Conservation (phyloP, 1,139 yeast genomes). For the Scheffersomyces segobiensis region DNA sequence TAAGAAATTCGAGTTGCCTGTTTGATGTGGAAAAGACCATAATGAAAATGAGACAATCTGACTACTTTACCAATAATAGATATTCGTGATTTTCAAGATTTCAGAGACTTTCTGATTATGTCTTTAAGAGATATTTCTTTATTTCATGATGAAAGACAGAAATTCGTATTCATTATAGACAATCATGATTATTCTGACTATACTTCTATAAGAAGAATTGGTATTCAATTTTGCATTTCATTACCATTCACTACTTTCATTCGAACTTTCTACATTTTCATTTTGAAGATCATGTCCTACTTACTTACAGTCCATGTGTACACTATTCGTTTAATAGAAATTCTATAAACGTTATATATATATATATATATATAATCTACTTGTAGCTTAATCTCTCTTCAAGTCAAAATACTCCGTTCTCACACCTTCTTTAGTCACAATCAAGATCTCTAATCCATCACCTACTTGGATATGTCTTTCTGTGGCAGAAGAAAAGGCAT, state of each 20-base stretch:
- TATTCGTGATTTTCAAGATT: not conserved
- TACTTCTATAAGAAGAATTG: not conserved
- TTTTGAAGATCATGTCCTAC: not conserved
- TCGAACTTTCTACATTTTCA: not conserved
- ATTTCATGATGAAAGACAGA: not conserved
- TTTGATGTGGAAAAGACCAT: constrained; percentile 25
- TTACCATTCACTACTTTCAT: not conserved
- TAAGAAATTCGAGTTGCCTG: constrained; percentile 77
- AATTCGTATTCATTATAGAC: not conserved
- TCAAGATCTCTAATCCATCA: constrained; percentile 87
- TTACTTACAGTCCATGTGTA: not conserved
- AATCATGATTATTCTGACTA: not conserved
- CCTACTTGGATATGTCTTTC: constrained; percentile 99
- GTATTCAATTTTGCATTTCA: not conserved
- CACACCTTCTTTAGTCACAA: constrained; percentile 92
- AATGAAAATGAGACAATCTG: not conserved
- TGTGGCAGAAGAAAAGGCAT: constrained; percentile 93
- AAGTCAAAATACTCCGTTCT: constrained; percentile 79
- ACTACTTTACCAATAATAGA: not conserved
- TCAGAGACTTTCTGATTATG: not conserved
- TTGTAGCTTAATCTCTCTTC: constrained; percentile 68
- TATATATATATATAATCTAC: not conserved
- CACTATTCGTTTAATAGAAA: not conserved
- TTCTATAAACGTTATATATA: not conserved
- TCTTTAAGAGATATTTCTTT: not conserved